Base-by-base conservation (phyloP, 805 yeast species). In the Hanseniaspora jakobsenii region DNA sequence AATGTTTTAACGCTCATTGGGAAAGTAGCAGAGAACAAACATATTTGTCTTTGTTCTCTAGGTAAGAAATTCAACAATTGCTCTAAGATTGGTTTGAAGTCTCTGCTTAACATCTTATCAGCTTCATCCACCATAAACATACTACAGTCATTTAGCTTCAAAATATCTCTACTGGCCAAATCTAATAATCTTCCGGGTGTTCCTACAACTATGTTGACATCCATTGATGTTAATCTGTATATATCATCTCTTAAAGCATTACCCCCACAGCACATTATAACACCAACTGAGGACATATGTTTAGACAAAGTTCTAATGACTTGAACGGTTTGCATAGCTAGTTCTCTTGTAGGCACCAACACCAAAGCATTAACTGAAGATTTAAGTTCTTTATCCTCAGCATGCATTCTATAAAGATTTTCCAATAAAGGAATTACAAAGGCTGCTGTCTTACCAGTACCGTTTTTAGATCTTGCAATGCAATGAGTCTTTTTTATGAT, bases 221-320 rank as follows among this genome's bases (percentile, higher is more conserved):
- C 80, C 41, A 89, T 97, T 23, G 46, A 42, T 56, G 82, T 76
- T 55, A 91, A 71, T 70, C 98, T 80, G 56, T 91, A 63, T 56
- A 91, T 89, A 64, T 91, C 98, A 65, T 91, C 98, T 65, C 81
- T 79, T 53, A 91, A 70, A 47, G 81, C 75, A 36, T 98, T 91
- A 59, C 98, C 98, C 63, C 98, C 98, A 10, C 97, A 91, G 64
- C 97, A 81, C 47, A 89, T 96, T 97, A 91, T 89, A 58, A 91
- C 85, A 60, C 87, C 80, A 52, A 86, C 70, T 26, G 86, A 89
- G 6, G 37, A 32, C 63, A 91, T 70, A 63, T 91, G 97, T 61
- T 86, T 86, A 48, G 96, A 96, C 51, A 91, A 71, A 10, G 97
- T 87, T 64, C 89, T 81, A 45, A 91, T 95, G 26, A 91, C 98